Base-by-base conservation (phyloP, 805 yeast species). In the Cyberlindnera misumaiensis region DNA sequence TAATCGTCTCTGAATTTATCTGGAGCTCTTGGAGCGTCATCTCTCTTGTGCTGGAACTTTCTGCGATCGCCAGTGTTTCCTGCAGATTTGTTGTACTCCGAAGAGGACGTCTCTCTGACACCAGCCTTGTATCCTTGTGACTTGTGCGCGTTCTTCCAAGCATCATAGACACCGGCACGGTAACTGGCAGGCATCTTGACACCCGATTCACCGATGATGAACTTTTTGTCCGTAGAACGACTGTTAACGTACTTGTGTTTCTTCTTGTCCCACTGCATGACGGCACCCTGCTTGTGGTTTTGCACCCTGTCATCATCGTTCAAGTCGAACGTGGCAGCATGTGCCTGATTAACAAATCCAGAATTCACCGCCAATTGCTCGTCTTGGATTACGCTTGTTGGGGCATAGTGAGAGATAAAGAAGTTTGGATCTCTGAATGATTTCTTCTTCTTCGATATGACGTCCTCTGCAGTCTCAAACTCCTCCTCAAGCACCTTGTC, bases 151-250 rank as follows among this genome's bases (percentile, higher is more conserved):
- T 78, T 72, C 57, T 83, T 83, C 99, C 99, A 93, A 31, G 80
- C 82, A 39, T 89, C 97, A 55, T 77, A 93, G 48, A 86, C 78
- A 33, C 99, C 99, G 3, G 95, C 80, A 55, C 85, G 73, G 64
- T 80, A 87, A 11, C 93, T 73, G 1, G 98, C 97, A 6, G 97
- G 96, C 35, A 93, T 77, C 57, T 75, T 77, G 52, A 83, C 88
- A 7, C 99, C 99, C 60, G 86, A 81, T 60, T 93, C 99, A 45
- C 97, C 95, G 47, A 87, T 81, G 53, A 93, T 93, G 62, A 72
- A 90, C 64, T 86, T 89, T 63, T 81, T 75, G 54, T 86, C 95
- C 15, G 80, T 67, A 46, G 93, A 85, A 52, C 75, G 80, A 14
- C 85, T 70, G 58, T 85, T 85, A 55, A 89, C 74, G 61, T 85